Conservation (phyloP, 2,329 filamentous ascomycete species). For the Pleoardoris graminearum region DNA sequence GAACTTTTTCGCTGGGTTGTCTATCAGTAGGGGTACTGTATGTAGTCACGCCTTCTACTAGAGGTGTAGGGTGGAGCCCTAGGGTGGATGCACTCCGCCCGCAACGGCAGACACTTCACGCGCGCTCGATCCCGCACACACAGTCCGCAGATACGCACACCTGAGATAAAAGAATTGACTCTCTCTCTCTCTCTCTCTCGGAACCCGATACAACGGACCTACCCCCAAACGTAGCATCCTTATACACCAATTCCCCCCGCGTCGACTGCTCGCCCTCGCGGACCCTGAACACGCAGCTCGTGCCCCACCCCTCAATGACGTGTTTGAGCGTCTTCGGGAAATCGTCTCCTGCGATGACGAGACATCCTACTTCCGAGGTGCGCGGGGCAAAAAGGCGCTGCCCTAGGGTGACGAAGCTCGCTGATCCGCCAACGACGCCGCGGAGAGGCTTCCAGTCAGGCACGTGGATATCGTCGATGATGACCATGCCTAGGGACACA, state of each 20-base stretch:
- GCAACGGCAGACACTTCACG: not conserved
- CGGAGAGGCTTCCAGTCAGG: constrained; percentile 15
- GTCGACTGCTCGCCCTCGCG: constrained; percentile 8
- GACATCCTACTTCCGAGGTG: constrained; percentile 16
- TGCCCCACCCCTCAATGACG: constrained; percentile 14
- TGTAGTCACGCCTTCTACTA: no score
- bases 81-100: no score
- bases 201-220: no score
- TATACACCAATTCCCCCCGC: constrained; percentile 22
- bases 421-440: constrained; percentile 26
- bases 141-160: no score
- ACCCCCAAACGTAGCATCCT: constrained; percentile 28
- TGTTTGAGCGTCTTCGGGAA: constrained; percentile 16
- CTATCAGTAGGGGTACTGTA: no score
- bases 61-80: no score
- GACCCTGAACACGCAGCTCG: constrained; percentile 16
- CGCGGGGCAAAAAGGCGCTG: constrained; percentile 15
- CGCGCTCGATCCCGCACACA: no score
- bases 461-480: constrained; percentile 27
- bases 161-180: no score
- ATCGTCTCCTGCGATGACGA: constrained; percentile 24
- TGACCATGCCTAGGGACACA: constrained; percentile 28
- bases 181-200: no score
- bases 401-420: constrained; percentile 20
- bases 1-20: constrained; percentile 25